Evolutionary conservation across 345 rosid genomes (phyloP).

Genomic region (Hibiscus trionum): DNA sequence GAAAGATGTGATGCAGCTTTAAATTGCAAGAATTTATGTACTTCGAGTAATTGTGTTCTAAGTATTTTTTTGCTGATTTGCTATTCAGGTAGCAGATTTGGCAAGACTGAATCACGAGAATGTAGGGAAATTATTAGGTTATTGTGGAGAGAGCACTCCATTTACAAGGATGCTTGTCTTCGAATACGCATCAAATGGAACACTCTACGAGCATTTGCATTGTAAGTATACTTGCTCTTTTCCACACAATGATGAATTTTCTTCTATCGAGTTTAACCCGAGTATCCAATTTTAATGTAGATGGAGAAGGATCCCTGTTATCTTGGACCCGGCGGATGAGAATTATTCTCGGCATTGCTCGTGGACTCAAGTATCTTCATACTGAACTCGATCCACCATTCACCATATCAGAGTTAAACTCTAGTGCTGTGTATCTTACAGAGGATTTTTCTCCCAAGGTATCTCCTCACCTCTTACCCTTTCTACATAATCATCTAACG

Average conservation of each 20-base stretch:
- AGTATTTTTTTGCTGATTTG: not conserved
- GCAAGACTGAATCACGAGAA: conserved; percentile 84
- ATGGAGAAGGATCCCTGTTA: conserved; percentile 80
- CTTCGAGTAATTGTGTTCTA: conserved; percentile 2
- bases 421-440: conserved; percentile 84
- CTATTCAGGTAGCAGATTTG: conserved; percentile 85
- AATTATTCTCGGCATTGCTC: conserved; percentile 72
- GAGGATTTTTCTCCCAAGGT: conserved; percentile 98
- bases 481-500: not conserved
- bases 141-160: conserved; percentile 71
- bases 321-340: conserved; percentile 94
- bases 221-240: conserved; percentile 42
- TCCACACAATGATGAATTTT: not conserved
- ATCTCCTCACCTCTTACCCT: conserved; percentile 1
- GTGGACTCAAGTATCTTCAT: conserved; percentile 87
- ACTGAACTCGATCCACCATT: conserved; percentile 80
- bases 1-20: not conserved
- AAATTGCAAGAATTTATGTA: not conserved
- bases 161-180: conserved; percentile 90
- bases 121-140: conserved; percentile 73
- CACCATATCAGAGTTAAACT: conserved; percentile 82
- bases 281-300: conserved; percentile 33
- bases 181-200: conserved; percentile 93
- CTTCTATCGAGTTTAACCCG: conserved; percentile 5
- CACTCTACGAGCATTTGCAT: conserved; percentile 88